Base-by-base conservation (phyloP, 2,329 filamentous ascomycete genomes). In the Ophiostoma novo-ulmi region DNA sequence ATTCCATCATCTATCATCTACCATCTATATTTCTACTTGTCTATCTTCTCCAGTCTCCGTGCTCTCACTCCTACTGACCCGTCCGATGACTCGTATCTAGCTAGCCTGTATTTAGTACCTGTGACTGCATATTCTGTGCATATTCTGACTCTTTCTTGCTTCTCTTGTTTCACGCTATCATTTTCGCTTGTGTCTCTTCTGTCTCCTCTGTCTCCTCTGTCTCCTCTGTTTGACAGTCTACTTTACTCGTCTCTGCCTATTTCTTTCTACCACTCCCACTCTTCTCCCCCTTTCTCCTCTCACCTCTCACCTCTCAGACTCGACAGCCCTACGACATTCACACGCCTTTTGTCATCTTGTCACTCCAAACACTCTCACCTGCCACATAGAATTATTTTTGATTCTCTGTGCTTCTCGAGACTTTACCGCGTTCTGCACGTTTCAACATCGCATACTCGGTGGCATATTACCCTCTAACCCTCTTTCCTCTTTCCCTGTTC, bases 51-150 rank as follows among this genome's bases (percentile, higher is more conserved):
- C 31, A 31, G 31, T 31, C 44, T 17, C 14, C 17, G 44, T 48
- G 44, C 44, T 48, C 17, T n/a, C 17, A n/a, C 6, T 20, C 17
- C n/a, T 44, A 44, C 44, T n/a, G 44, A 8, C 44, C 44, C n/a
- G 52, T 58, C 52, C 52, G 52, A 58, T 58, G 52, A 58, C 52
- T 58, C 52, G 52, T 58, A n/a, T 13, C 52, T 58, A 48, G 52
- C 52, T 58, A 58, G 52, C 52, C 52, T 58, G 22, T 58, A 26
- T 11, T 58, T 58, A 58, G 52, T 8, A 58, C 52, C 52, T 58
- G 22, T 58, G 52, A 58, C 52, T 58, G 52, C 52, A 58, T 58
- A 31, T 58, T 58, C 3, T 14, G 52, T 58, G 52, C 52, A 58
- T 58, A 58, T 3, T 58, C 52, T 58, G 52, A 58, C 52, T 58